A percentile compares a stretch with the other conserved stretches of the same genome.
phyloP scores from a whole-genome alignment of 2,329 filamentous ascomycete species.

The Fusarium irregulare region DNA sequence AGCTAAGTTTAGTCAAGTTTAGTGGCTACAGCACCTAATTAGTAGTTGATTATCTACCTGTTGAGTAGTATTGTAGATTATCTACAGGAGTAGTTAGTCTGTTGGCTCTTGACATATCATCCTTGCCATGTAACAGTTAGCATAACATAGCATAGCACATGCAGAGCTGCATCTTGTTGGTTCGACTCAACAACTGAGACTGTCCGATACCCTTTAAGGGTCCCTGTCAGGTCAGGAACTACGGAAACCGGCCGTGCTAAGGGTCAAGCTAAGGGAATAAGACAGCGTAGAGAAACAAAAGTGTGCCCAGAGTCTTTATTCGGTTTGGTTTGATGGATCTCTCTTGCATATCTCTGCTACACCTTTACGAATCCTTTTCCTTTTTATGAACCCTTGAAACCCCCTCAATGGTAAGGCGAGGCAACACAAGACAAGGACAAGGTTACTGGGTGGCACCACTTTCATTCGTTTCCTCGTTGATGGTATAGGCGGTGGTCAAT shows the following conservation, averaged over 20 bases:
- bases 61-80: background rate
- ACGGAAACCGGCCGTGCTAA: background rate
- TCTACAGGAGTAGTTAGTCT: background rate
- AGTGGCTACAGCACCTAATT: background rate
- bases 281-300: background rate
- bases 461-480: background rate
- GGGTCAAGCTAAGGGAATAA: background rate
- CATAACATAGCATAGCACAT: constrained; percentile 5
- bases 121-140: background rate
- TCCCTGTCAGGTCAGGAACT: background rate
- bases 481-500: background rate
- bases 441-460: constrained; percentile 2
- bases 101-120: background rate
- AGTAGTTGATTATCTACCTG: background rate
- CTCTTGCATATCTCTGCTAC: constrained; percentile 4
- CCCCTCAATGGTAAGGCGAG: background rate
- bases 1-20: background rate
- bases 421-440: background rate
- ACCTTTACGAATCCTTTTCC: background rate
- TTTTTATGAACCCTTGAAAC: background rate
- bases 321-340: constrained; percentile 12
- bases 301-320: constrained; percentile 7
- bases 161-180: constrained; percentile 17
- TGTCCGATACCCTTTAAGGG: background rate
- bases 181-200: background rate